Conservation (phyloP, 257 asterid genomes). For the Verbascum thapsus region DNA sequence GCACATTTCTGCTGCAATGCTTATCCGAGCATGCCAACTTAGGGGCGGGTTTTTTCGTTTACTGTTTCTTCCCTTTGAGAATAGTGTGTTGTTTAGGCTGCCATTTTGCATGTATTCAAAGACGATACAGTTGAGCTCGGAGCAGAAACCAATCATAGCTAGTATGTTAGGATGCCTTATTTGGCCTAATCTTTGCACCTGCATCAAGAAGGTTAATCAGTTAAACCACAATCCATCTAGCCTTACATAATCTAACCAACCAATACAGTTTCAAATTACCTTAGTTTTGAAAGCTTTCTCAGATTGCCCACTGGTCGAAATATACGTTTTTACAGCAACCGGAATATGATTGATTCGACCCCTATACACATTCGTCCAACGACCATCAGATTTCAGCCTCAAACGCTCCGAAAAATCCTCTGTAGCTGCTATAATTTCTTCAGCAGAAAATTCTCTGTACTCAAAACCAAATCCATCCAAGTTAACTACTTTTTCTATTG, state of each 20-base stretch:
- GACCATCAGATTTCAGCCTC: slow-evolving; percentile 52
- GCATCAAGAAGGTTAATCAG: slow-evolving; percentile 26
- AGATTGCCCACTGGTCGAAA: slow-evolving; percentile 30
- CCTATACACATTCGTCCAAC: slow-evolving; percentile 49
- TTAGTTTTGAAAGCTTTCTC: slow-evolving; percentile 41
- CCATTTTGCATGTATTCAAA: slow-evolving; percentile 65
- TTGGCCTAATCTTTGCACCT: slow-evolving; percentile 54
- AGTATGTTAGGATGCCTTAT: slow-evolving; percentile 62
- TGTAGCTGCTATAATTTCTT: slow-evolving; percentile 63
- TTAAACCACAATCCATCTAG: background rate
- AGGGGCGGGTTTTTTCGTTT: slow-evolving; percentile 38
- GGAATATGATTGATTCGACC: slow-evolving; percentile 46
- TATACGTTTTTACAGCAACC: slow-evolving; percentile 53
- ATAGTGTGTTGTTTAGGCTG: slow-evolving; percentile 54
- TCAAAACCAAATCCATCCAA: slow-evolving; percentile 36
- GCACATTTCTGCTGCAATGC: slow-evolving; percentile 61
- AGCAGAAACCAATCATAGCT: slow-evolving; percentile 63
- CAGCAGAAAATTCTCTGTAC: slow-evolving; percentile 53
- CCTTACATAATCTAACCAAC: too few relatives aligned
- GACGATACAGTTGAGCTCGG: slow-evolving; percentile 56
- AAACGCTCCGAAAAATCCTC: slow-evolving; percentile 48
- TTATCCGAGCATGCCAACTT: slow-evolving; percentile 56
- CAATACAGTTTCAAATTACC: too few relatives aligned
- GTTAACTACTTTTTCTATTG: slow-evolving; percentile 40
- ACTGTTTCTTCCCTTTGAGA: slow-evolving; percentile 38